Evolutionary conservation across 2,329 filamentous ascomycete genomes (phyloP).

Genomic region (Sclerotinia borealis): DNA sequence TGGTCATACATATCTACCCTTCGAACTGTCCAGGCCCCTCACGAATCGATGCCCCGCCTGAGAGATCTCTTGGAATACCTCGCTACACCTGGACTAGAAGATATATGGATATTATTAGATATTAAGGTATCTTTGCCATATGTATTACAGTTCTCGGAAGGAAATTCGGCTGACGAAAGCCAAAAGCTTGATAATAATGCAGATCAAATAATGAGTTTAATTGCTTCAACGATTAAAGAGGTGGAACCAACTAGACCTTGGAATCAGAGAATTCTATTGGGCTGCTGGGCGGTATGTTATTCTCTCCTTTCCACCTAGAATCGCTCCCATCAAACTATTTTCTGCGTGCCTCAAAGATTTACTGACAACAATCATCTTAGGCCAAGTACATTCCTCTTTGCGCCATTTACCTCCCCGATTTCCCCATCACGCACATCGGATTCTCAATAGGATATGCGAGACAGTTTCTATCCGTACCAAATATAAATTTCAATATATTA

Average conservation of each 20-base stretch:
- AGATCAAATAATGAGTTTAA: conserved; percentile 61
- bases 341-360: neutral
- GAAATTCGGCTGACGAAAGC: neutral
- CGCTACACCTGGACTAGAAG: conserved; percentile 53
- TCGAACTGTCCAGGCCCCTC: conserved; percentile 60
- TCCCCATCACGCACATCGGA: conserved; percentile 62
- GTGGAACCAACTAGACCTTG: conserved; percentile 52
- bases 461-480: conserved; percentile 60
- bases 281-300: conserved; percentile 65
- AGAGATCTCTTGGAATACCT: conserved; percentile 69
- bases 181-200: conserved; percentile 61
- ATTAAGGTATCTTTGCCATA: conserved; percentile 60
- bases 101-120: conserved; percentile 79
- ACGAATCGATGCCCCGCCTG: conserved; percentile 67
- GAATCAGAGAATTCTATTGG: conserved; percentile 68
- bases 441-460: conserved; percentile 54
- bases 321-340: neutral
- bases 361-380: conserved; percentile 32
- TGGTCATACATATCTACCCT: conserved; percentile 68
- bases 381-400: conserved; percentile 63
- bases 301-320: conserved; percentile 14
- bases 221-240: conserved; percentile 56
- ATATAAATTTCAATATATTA: conserved; percentile 73
- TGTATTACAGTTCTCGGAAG: neutral
- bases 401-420: conserved; percentile 54